These are phyloP conservation scores for Protomyces inouyei DNA, from an alignment of 1,139 yeast species.

Conservation along the genomic window DNA sequence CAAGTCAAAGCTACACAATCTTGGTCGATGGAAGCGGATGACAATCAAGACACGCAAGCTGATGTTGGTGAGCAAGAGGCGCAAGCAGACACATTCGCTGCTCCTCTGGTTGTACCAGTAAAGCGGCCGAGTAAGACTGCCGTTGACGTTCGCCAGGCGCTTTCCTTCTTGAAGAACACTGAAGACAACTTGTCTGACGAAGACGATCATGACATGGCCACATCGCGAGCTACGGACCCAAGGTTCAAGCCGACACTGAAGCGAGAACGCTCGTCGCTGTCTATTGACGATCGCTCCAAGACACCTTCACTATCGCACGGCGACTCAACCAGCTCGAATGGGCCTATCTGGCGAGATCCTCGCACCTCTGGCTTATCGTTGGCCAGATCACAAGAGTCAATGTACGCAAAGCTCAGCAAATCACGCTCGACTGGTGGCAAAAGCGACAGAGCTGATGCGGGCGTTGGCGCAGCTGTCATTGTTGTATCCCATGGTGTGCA, in stretches of 20 bases:
- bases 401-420: background rate
- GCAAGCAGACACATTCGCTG: background rate
- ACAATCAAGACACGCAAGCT: background rate
- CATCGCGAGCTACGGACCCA: background rate
- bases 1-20: background rate
- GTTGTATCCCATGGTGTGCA: background rate
- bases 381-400: background rate
- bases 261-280: slow-evolving; percentile 19
- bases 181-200: slow-evolving; percentile 34
- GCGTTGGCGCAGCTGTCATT: background rate
- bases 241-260: slow-evolving; percentile 11
- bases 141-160: slow-evolving; percentile 53
- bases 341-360: slow-evolving; percentile 19
- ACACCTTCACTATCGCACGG: background rate
- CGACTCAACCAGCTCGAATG: background rate
- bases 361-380: background rate
- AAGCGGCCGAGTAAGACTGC: background rate
- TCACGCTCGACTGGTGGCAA: background rate
- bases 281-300: slow-evolving; percentile 16
- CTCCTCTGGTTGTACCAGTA: background rate
- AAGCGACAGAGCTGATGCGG: background rate
- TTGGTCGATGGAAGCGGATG: background rate
- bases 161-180: slow-evolving; percentile 51
- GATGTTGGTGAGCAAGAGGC: background rate
- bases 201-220: background rate